These are phyloP conservation scores for Silene conica DNA, from an alignment of 148 eudicot species.

Conservation along the genomic window DNA sequence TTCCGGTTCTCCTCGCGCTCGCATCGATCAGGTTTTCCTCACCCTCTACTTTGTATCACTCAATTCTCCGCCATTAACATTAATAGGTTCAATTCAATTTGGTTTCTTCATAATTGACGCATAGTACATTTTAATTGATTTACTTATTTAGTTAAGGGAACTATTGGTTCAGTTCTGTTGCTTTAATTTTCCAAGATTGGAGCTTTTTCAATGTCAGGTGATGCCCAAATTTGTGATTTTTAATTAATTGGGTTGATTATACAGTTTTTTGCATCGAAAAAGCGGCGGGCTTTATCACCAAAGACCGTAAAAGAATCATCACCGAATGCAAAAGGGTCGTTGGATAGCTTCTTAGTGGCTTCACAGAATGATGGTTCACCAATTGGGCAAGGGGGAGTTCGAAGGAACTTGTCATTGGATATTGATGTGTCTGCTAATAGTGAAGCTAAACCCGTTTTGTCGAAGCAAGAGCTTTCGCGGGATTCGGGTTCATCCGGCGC, in stretches of 20 bases:
- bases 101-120: not conserved
- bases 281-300: constrained; percentile 63
- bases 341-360: constrained; percentile 55
- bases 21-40: constrained; percentile 67
- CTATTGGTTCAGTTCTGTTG: not conserved
- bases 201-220: not conserved
- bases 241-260: constrained; percentile 16
- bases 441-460: constrained; percentile 24
- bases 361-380: constrained; percentile 48
- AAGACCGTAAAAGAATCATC: constrained; percentile 48
- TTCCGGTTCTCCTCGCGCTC: constrained; percentile 51
- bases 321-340: constrained; percentile 76
- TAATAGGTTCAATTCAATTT: not conserved
- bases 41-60: not conserved
- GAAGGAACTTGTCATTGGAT: constrained; percentile 57
- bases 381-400: constrained; percentile 31
- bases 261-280: constrained; percentile 76
- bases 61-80: not conserved
- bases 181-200: not conserved
- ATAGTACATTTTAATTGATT: too few species aligned
- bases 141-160: too few species aligned
- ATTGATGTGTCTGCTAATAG: constrained; percentile 32
- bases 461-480: constrained; percentile 22
- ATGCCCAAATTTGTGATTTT: not conserved
- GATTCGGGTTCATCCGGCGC: constrained; percentile 24